Evolutionary conservation across 2,329 filamentous ascomycete species (phyloP), one percentile per base, ranked within the genome.

Genomic region (Fusarium sp.): DNA sequence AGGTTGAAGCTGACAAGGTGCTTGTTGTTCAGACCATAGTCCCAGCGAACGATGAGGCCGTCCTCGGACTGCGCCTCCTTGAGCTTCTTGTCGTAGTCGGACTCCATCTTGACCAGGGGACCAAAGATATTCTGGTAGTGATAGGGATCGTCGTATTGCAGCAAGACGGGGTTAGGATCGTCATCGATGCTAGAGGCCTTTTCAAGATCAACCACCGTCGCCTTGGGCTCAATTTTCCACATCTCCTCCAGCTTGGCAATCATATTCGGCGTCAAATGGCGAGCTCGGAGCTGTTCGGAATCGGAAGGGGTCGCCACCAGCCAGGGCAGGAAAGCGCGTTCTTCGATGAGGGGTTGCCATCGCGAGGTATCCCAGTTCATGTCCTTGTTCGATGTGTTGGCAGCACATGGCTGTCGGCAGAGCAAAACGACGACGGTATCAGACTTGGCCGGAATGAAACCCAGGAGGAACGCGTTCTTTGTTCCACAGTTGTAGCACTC

Each of bases 351-450:
- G 14, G 97, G 97, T 82, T 98, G 95, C 97, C 97, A 99, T 81
- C 95, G 92, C 30, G 96, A 97, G 7, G 95, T 97, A 82, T 99
- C 97, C 97, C 97, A 99, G 83, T 97, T 99, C 95, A 99, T 98
- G 80, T 99, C 97, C 85, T 99, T 99, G 75, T 95, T 96, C 37
- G 97, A 98, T 2, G 95, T 94, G 85, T 94, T 96, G 32, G 97
- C 93, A 37, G 96, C 97, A 83, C 97, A 99, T 56, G 97, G 97
- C 84, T 98, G 97, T 71, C 97, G 95, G 83, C 97, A 99, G 41
- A 99, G 90, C 52, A 99, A 91, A 27, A 99, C 97, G 9, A 99
- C 97, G 32, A 99, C 97, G 0, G 97, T 98, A 80, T 99, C 97
- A 13, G 97, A 98, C 82, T 99, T 99, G 66, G 97, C 97, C 11